Base-by-base conservation (phyloP, 345 rosid genomes). In the Trapa bicornis region DNA sequence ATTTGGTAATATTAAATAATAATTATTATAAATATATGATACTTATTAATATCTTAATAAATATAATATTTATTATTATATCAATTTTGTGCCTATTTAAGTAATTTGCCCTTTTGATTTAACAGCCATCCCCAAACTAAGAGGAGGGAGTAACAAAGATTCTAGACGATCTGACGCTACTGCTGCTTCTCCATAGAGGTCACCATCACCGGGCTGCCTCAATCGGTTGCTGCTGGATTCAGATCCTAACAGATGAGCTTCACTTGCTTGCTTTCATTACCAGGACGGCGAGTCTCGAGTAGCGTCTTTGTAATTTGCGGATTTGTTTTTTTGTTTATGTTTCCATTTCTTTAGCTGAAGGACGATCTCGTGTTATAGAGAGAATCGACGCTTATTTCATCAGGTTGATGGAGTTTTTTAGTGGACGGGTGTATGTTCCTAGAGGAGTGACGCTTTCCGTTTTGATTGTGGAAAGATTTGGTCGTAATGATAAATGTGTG, bases 111-210 rank as follows among this genome's bases (percentile, higher is more conserved):
- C 29, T 22, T 22, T 22, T 22, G 29, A 22, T 22, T 22, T 22
- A 22, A 22, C 29, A 22, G 29, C 29, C 29, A 22, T 22, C 29
- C 29, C 29, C 29, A 22, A 22, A 22, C 29, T 22, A 22, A 22
- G 29, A 22, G 29, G 64, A 61, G 64, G 37, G 17, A 45, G 16
- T 3, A 17, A 47, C 43, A 17, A 0, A 35, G 54, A 11, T n/a
- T n/a, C 36, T 48, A n/a, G 12, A 52, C 64, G 63, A n/a, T 39
- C 70, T 35, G 16, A 39, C 29, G 29, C 29, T 12, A 10, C 62
- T 1, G 70, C 63, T 53, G 29, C 70, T 29, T 54, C 70, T 17
- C 70, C n/a, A 39, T 16, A 57, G 62, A 15, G 70, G 50, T 54
- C 37, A n/a, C 36, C 57, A 22, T 47, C 53, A 12, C 14, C 53